These are phyloP conservation scores for Cyberlindnera lachancei DNA, from an alignment of 805 yeast genomes.

Conservation along the genomic window DNA sequence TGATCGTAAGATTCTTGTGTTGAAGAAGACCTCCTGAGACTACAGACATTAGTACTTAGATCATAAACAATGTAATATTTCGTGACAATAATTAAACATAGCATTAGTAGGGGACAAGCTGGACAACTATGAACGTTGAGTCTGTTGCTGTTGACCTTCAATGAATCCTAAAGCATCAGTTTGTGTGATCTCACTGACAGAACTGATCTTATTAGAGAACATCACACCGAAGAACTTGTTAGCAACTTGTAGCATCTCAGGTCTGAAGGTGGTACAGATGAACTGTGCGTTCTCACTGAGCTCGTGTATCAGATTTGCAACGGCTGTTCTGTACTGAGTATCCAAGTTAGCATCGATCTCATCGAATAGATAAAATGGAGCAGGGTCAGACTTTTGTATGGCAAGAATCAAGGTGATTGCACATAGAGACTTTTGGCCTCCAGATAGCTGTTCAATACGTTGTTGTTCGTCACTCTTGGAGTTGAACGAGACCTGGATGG, in stretches of 20 bases:
- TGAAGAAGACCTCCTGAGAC: too few species aligned
- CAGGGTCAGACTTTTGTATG: constrained; percentile 92
- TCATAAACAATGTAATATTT: background rate
- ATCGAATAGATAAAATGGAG: constrained; percentile 93
- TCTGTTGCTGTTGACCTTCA: constrained; percentile 46
- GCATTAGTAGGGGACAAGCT: too few species aligned
- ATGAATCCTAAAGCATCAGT: constrained; percentile 79
- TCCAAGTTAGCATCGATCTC: constrained; percentile 96
- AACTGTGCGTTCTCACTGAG: constrained; percentile 74
- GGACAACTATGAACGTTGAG: too few species aligned
- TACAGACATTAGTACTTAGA: too few species aligned
- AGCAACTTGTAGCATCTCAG: constrained; percentile 85
- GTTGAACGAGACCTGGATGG: constrained; percentile 84
- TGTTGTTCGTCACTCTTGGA: constrained; percentile 80
- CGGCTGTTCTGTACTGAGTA: constrained; percentile 82
- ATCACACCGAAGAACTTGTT: constrained; percentile 83
- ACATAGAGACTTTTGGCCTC: constrained; percentile 96
- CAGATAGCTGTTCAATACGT: constrained; percentile 84
- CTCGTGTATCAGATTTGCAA: constrained; percentile 65
- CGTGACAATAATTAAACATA: background rate
- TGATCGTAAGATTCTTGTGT: too few species aligned
- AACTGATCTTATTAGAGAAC: constrained; percentile 74
- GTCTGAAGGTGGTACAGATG: constrained; percentile 92
- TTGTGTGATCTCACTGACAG: constrained; percentile 60
- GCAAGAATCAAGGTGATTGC: constrained; percentile 92